phyloP scores from a whole-genome alignment of 495 filamentous ascomycete genomes.

The Lasiosphaeria ovina region DNA sequence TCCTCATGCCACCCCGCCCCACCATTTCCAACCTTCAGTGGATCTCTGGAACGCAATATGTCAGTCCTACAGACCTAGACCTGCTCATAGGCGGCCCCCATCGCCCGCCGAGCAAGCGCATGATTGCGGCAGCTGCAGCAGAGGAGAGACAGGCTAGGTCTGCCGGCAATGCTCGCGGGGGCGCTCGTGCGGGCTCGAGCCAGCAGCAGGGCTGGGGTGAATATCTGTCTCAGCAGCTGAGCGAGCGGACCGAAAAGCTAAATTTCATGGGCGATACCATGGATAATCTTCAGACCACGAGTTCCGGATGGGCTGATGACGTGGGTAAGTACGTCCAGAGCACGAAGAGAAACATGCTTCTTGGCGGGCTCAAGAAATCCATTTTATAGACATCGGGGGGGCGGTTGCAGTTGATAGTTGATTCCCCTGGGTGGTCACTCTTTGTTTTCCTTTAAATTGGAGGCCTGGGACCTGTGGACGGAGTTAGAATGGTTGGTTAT shows the following conservation, averaged over 20 bases:
- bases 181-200: conserved; percentile 47
- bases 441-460: not conserved
- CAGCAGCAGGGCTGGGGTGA: conserved; percentile 56
- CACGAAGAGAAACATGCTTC: conserved; percentile 79
- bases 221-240: conserved; percentile 75
- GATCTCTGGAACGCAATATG: conserved; percentile 91
- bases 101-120: conserved; percentile 77
- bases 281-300: conserved; percentile 75
- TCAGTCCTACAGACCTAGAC: conserved; percentile 88
- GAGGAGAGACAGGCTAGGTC: conserved; percentile 39
- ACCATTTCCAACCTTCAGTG: conserved; percentile 95
- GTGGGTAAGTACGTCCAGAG: conserved; percentile 79
- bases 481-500: no score
- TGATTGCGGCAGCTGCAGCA: conserved; percentile 51
- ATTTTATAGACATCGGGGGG: conserved; percentile 30
- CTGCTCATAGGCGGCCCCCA: conserved; percentile 85
- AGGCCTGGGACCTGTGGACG: no score
- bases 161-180: conserved; percentile 53
- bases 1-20: conserved; percentile 73
- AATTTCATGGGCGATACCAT: conserved; percentile 79
- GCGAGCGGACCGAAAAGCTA: conserved; percentile 85
- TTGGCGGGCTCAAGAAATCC: conserved; percentile 57
- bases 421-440: not conserved
- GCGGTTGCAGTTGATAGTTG: not conserved
- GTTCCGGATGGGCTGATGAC: conserved; percentile 77